Evolutionary conservation across 257 asterid species (phyloP).

Genomic region (Marsdenia floribunda): DNA sequence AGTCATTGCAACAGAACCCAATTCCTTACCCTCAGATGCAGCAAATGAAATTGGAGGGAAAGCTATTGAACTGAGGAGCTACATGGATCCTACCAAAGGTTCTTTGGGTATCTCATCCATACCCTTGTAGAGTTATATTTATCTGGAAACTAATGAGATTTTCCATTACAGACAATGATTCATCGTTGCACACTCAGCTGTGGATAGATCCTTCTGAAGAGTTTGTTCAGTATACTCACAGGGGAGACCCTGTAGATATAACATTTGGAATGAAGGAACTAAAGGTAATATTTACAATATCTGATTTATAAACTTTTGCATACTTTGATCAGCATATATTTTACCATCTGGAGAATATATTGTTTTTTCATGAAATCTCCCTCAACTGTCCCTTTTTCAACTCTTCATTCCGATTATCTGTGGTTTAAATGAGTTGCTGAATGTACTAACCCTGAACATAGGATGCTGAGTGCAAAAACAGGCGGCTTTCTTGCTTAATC

Average conservation of each 20-base stretch:
- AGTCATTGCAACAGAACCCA: constrained; percentile 70
- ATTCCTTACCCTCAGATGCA: constrained; percentile 55
- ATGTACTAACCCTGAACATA: neutral
- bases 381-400: neutral
- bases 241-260: constrained; percentile 79
- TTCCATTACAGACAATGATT: constrained; percentile 71
- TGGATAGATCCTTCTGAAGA: constrained; percentile 98
- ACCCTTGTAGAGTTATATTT: constrained; percentile 4
- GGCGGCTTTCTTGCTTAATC: neutral
- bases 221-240: constrained; percentile 80
- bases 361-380: neutral
- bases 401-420: neutral
- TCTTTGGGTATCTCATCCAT: constrained; percentile 12
- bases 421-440: neutral
- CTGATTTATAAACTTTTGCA: too few species aligned
- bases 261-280: constrained; percentile 93
- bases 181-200: constrained; percentile 87
- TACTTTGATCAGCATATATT: neutral
- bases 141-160: constrained; percentile 14
- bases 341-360: neutral
- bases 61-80: constrained; percentile 96
- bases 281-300: constrained; percentile 51
- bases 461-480: constrained; percentile 1
- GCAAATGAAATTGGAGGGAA: constrained; percentile 82
- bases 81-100: constrained; percentile 95